Evolutionary conservation across 148 eudicot genomes (phyloP).

Genomic region (Camellia sinensis): DNA sequence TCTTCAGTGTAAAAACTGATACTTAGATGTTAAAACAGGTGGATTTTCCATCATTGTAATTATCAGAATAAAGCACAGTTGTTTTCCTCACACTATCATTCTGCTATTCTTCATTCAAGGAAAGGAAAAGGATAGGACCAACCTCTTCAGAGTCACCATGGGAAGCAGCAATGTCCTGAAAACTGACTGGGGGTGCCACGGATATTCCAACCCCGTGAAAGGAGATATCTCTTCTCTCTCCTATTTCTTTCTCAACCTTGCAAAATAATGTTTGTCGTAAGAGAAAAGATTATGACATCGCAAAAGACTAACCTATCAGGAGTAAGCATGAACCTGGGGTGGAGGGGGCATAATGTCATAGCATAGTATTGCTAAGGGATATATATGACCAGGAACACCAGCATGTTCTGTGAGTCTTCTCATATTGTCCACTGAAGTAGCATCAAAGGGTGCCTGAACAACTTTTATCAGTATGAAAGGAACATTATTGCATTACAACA

Average conservation of each 20-base stretch:
- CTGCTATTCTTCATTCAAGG: background rate
- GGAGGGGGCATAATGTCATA: slow-evolving; percentile 99
- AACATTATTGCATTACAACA: slow-evolving; percentile 10
- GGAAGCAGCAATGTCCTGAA: slow-evolving; percentile 43
- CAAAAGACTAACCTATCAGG: slow-evolving; percentile 6
- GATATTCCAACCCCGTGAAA: slow-evolving; percentile 87
- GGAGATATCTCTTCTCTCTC: slow-evolving; percentile 79
- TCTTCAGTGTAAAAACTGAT: background rate
- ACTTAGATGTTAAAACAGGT: background rate
- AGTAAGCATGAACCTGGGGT: slow-evolving; percentile 48
- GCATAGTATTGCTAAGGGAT: slow-evolving; percentile 79
- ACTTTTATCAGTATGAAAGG: slow-evolving; percentile 35
- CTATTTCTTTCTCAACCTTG: slow-evolving; percentile 96
- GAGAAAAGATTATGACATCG: slow-evolving; percentile 5
- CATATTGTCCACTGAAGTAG: slow-evolving; percentile 84
- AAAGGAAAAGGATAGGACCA: slow-evolving; percentile 16
- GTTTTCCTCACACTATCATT: background rate
- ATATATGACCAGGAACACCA: slow-evolving; percentile 84
- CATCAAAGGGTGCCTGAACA: slow-evolving; percentile 89
- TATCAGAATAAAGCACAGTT: background rate
- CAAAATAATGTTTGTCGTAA: background rate
- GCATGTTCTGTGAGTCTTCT: slow-evolving; percentile 85
- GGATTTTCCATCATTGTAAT: background rate
- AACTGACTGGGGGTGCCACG: slow-evolving; percentile 54
- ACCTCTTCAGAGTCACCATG: slow-evolving; percentile 69